Evolutionary conservation across 2,329 filamentous ascomycete genomes (phyloP).

Genomic region (Macrophomina tecta): DNA sequence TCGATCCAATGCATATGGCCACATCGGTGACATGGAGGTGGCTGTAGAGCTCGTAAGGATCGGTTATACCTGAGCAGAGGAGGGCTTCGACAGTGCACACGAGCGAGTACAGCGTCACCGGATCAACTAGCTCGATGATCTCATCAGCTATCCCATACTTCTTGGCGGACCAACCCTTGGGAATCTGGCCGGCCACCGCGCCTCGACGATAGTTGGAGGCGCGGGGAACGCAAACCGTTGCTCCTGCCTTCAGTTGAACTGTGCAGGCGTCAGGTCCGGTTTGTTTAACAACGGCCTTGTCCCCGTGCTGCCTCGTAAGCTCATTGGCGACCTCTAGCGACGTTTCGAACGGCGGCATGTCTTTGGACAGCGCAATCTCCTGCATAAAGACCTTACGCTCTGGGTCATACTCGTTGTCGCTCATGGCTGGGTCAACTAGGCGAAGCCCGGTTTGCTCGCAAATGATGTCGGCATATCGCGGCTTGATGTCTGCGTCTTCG

Average conservation of each 20-base stretch:
- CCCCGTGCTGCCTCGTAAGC: conserved; percentile 41
- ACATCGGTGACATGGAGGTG: conserved; percentile 47
- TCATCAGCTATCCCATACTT: conserved; percentile 47
- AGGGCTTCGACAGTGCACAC: conserved; percentile 43
- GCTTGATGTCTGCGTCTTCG: conserved; percentile 39
- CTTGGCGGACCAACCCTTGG: conserved; percentile 43
- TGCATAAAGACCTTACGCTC: conserved; percentile 40
- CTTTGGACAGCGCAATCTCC: conserved; percentile 43
- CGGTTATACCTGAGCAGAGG: conserved; percentile 42
- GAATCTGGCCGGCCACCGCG: conserved; percentile 43
- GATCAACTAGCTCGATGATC: conserved; percentile 45
- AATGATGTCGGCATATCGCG: conserved; percentile 42
- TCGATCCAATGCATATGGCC: conserved; percentile 44
- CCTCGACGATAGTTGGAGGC: conserved; percentile 35
- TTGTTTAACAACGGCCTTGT: conserved; percentile 36
- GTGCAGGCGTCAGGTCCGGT: neutral
- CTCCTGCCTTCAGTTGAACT: conserved; percentile 39
- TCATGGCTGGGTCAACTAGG: conserved; percentile 33
- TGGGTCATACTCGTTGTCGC: conserved; percentile 32
- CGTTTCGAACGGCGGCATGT: conserved; percentile 43
- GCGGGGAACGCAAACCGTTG: conserved; percentile 43
- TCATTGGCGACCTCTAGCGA: conserved; percentile 38
- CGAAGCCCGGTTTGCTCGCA: conserved; percentile 44
- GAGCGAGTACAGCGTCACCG: conserved; percentile 42
- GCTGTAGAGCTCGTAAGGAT: conserved; percentile 40